Base-by-base conservation (phyloP, 2,329 filamentous ascomycete species). In the Ceratocystis diversiconidia region DNA sequence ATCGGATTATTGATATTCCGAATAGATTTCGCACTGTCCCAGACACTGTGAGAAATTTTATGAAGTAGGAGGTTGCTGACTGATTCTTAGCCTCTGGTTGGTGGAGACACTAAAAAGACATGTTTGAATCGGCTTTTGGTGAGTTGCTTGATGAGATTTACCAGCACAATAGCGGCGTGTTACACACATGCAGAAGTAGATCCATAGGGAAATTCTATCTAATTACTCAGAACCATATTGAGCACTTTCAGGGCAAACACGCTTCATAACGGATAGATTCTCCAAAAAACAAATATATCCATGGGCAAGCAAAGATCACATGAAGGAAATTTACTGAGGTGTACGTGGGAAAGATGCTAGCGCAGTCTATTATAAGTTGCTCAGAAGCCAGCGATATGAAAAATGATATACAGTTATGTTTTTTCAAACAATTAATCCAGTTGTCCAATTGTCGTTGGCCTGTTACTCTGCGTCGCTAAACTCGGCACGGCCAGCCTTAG, bases 401-500 rank as follows among this genome's bases (percentile, higher is more conserved):
- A 67, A 63, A 59, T 67, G 66, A 68, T 68, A 50, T 66, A 68
- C 67, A 68, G 63, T 32, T 57, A 55, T 32, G 52, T 64, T 64
- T 62, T n/a, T 41, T 41, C 36, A 44, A 68, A 62, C 52, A 68
- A 15, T 63, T 43, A 55, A 32, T 62, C 66, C 50, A 57, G 22
- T 59, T 46, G 62, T 36, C 50, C 48, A 41, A 57, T 36, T 57
- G 25, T 50, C 36, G 41, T 22, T 28, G 19, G 36, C 17, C 36
- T 28, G 41, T 66, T 77, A 74, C 67, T 71, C 69, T 17, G 43
- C 41, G 50, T 75, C 77, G 63, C 43, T 76, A 69, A 78, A 77
- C 78, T 81, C 79, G 67, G 79, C 79, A 71, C 86, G 85, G 63
- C 88, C 88, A 65, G 81, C 79, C 83, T 91, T 91, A 71, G 87